Evolutionary conservation across 495 filamentous ascomycete species (phyloP).

Genomic region (Aspergillus incahuasiensis): DNA sequence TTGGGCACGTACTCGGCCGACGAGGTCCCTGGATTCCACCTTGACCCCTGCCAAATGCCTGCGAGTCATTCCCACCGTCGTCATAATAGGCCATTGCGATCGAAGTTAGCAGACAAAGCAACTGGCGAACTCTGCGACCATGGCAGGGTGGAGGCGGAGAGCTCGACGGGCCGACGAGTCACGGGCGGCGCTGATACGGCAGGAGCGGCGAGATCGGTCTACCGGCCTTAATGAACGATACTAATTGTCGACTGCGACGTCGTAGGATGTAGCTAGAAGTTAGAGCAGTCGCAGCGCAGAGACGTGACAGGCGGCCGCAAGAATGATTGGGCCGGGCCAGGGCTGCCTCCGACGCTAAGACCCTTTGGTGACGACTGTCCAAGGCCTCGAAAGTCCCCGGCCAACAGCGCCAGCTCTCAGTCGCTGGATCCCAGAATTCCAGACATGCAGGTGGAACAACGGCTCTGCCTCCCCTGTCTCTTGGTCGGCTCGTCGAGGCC

Average conservation of each 20-base stretch:
- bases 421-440: slow-evolving; percentile 5
- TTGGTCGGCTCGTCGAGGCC: slow-evolving; percentile 9
- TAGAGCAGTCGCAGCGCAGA: not conserved
- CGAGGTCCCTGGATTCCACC: slow-evolving; percentile 36
- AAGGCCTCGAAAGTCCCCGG: not conserved
- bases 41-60: slow-evolving; percentile 30
- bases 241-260: not conserved
- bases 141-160: slow-evolving; percentile 8
- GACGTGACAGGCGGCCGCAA: not conserved
- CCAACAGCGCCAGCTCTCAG: not conserved
- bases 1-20: slow-evolving; percentile 35
- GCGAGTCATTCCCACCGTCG: slow-evolving; percentile 35
- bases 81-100: slow-evolving; percentile 41
- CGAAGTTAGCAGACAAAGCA: slow-evolving; percentile 4
- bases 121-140: slow-evolving; percentile 12
- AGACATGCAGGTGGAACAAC: slow-evolving; percentile 10
- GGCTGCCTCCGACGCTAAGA: not conserved
- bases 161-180: not conserved
- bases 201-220: not conserved
- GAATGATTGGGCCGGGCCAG: slow-evolving; percentile 8
- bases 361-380: not conserved
- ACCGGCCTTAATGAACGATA: not conserved
- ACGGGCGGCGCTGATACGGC: not conserved
- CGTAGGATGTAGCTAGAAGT: not conserved
- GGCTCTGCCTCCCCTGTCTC: slow-evolving; percentile 11